Base-by-base conservation (phyloP, 2,329 filamentous ascomycete genomes). In the Pyrenophora graminea region DNA sequence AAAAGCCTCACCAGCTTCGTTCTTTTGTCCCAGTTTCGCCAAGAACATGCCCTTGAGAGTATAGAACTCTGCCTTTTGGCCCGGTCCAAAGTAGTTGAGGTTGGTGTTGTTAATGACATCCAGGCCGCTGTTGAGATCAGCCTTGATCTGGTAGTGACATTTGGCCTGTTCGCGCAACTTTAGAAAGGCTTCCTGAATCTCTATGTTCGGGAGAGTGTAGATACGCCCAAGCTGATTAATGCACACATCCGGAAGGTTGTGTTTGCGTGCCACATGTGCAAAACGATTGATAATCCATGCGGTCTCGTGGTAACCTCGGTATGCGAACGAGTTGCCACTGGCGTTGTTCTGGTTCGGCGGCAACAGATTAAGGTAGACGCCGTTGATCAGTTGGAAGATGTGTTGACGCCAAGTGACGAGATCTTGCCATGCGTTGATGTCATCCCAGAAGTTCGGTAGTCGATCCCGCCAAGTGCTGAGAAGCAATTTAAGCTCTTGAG, bases 101-200 rank as follows among this genome's bases (percentile, higher is more conserved):
- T 99, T 99, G 31, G 94, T 99, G 64, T 99, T 99, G 75, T 99
- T 99, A 73, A 99, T 99, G 2, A 99, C 94, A 68, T 99, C 94
- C 59, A 99, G 73, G 1, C 94, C 94, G 68, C 87, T 96, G 45
- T 87, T 93, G 46, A 99, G 84, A 75, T 99, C 94, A 32, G 90
- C 88, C 0, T 88, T 86, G 67, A 97, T 97, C 76, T 97, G 92
- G 72, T 97, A 99, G 71, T 99, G 94, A 63, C 94, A 99, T 72
- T 97, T 97, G 37, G 94, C 94, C 75, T 99, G 94, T 75, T 99
- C 95, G n/a, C 95, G 83, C 45, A 99, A 77, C 77, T 99, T 99
- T 55, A 99, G 78, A 81, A 99, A 99, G 0, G 94, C 94, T 73
- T 99, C 94, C 70, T 99, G 95, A 39, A 99, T 99, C 77, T 99